A percentile compares a stretch with the other conserved stretches of the same genome.
phyloP scores from a whole-genome alignment of 495 filamentous ascomycete species.

The Podospora fimiseda region DNA sequence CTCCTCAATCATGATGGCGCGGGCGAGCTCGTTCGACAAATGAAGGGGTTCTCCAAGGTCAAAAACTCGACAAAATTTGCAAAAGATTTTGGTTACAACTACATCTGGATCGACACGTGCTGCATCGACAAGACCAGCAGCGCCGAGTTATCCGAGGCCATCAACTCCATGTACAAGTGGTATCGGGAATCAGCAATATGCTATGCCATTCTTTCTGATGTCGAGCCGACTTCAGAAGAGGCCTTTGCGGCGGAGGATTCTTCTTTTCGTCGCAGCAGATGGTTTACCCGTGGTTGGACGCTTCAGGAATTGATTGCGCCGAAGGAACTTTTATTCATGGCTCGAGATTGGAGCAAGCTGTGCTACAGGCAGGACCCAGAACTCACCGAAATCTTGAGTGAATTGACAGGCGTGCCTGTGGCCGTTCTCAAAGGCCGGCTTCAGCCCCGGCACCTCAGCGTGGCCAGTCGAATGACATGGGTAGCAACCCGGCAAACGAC shows the following conservation, averaged over 20 bases:
- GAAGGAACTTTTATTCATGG: too few relatives aligned
- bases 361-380: too few relatives aligned
- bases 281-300: too few relatives aligned
- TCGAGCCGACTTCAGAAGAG: slow-evolving; percentile 19
- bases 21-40: neutral
- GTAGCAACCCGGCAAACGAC: slow-evolving; percentile 4
- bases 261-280: too few relatives aligned
- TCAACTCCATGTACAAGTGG: slow-evolving; percentile 34
- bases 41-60: slow-evolving; percentile 5
- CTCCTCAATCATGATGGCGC: neutral
- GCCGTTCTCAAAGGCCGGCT: neutral
- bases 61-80: neutral
- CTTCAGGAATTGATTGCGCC: too few relatives aligned
- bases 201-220: slow-evolving; percentile 26
- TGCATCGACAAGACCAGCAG: slow-evolving; percentile 41
- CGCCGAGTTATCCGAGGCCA: too few relatives aligned
- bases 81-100: neutral
- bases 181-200: slow-evolving; percentile 44
- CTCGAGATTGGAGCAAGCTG: too few relatives aligned
- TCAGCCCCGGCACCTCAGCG: neutral
- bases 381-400: neutral
- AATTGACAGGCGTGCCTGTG: slow-evolving; percentile 6
- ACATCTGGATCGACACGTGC: slow-evolving; percentile 41
- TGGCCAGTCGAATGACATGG: slow-evolving; percentile 9
- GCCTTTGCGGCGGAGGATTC: too few relatives aligned